Conservation (phyloP, 345 rosid genomes). For the Aegle marmelos region DNA sequence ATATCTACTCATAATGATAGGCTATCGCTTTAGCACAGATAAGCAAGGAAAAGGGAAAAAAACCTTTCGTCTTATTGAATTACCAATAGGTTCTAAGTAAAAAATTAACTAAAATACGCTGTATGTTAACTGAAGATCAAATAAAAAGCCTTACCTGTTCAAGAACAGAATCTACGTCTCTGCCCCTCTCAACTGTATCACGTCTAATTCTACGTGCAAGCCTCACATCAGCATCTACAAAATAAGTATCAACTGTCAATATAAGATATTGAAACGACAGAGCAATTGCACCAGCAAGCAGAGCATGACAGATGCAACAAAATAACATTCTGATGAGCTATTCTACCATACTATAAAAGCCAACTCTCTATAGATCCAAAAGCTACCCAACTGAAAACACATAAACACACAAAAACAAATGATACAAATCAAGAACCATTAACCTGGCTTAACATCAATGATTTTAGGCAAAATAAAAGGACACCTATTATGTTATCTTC, state of each 20-base stretch:
- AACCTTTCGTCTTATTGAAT: not conserved
- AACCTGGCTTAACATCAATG: not conserved
- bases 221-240: constrained; percentile 98
- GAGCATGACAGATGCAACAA: not conserved
- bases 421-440: not conserved
- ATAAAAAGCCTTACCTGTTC: constrained; percentile 64
- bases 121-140: not conserved
- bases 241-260: constrained; percentile 21
- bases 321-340: not conserved
- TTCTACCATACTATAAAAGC: not conserved
- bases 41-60: not conserved
- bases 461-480: not conserved
- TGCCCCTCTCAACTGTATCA: constrained; percentile 94
- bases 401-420: not conserved
- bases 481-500: not conserved
- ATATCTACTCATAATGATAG: not conserved
- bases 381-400: not conserved
- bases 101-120: not conserved
- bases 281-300: not conserved
- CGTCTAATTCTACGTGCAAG: constrained; percentile 99
- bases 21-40: not conserved
- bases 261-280: constrained; percentile 18
- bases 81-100: not conserved
- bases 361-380: not conserved
- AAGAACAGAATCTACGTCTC: constrained; percentile 94